Base-by-base conservation (phyloP, 75 land plant genomes). In the Larix kaempferi region DNA sequence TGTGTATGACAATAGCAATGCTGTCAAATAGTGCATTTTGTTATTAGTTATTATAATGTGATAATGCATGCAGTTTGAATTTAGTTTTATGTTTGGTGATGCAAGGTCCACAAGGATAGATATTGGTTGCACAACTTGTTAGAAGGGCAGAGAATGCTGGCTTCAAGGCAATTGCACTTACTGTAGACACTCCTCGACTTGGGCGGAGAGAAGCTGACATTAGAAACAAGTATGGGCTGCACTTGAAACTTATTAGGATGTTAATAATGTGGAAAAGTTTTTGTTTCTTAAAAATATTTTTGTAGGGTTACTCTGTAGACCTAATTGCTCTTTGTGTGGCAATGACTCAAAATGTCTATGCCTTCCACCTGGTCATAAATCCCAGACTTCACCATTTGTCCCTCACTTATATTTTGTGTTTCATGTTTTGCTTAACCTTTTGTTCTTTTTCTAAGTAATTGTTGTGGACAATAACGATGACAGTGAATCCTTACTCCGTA, bases 171-270 rank as follows among this genome's bases (percentile, higher is more conserved):
- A 93, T 95, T 80, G 93, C 88, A 56, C 90, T 95, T 12, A 95
- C 98, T 11, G 93, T 93, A 37, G 98, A 93, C 78, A 91, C 95
- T 6, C 96, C 98, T 65, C 84, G 89, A 23, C 86, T 93, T 33
- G 98, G 98, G 25, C 91, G 92, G 33, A 85, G 98, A 25, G 98
- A 95, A 74, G 86, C 95, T 75, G 95, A 95, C 77, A 91, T 95
- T 72, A 95, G 89, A 84, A 95, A 95, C 85, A 91, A 98, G 80
- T 94, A 29, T 13, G 33, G 23, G 23, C 0, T n/a, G n/a, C n/a
- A n/a, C 16, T 44, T 44, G 3, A 41, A 56, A 21, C 13, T 27
- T 17, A 75, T 57, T 1, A 57, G 1, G 19, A 57, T 57, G 59
- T 57, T 57, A 17, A 57, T 17, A 57, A 17, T 1, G 1, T 29